Percentiles rank a stretch among this genome's conserved stretches.
Conservation (phyloP, 1,284 basidiomycete genomes). For the Sutorius eximius region DNA sequence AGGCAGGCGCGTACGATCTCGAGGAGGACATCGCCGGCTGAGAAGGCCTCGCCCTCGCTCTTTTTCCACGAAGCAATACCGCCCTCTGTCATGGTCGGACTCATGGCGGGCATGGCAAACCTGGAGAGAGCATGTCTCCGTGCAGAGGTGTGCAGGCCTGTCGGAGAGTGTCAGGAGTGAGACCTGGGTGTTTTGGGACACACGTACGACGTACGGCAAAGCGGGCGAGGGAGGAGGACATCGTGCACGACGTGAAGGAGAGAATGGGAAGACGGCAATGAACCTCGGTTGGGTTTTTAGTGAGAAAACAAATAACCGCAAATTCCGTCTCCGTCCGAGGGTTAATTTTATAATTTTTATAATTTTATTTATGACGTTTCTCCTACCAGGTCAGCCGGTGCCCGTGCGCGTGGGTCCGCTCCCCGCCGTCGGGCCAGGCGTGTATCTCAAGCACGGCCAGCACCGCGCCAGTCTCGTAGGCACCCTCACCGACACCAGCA, state of each 20-base stretch:
- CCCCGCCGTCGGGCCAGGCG: conserved; percentile 65
- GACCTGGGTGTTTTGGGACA: background rate
- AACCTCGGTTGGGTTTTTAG: conserved; percentile 12
- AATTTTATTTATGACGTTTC: conserved; percentile 35
- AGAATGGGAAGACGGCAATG: conserved; percentile 3
- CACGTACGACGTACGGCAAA: conserved; percentile 65
- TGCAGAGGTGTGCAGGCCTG: conserved; percentile 83
- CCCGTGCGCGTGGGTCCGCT: conserved; percentile 56
- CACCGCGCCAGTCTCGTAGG: conserved; percentile 77
- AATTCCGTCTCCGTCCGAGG: conserved; percentile 26
- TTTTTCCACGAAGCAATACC: conserved; percentile 98
- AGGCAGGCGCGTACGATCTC: conserved; percentile 72
- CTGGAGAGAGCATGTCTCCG: conserved; percentile 78
- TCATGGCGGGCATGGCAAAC: conserved; percentile 99
- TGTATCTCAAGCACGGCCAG: conserved; percentile 65
- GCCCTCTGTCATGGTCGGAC: conserved; percentile 99
- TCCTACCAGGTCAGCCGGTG: conserved; percentile 85
- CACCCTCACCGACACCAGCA: conserved; percentile 42
- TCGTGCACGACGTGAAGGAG: conserved; percentile 34
- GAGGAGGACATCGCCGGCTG: conserved; percentile 89
- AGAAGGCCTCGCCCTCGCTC: conserved; percentile 90
- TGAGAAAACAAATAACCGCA: conserved; percentile 20
- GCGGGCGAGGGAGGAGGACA: conserved; percentile 65
- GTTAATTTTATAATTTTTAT: conserved; percentile 1
- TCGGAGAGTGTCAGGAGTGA: conserved; percentile 1